Base-by-base conservation (phyloP, 352 stramenopile species). In the Thalassiosira hispida region DNA sequence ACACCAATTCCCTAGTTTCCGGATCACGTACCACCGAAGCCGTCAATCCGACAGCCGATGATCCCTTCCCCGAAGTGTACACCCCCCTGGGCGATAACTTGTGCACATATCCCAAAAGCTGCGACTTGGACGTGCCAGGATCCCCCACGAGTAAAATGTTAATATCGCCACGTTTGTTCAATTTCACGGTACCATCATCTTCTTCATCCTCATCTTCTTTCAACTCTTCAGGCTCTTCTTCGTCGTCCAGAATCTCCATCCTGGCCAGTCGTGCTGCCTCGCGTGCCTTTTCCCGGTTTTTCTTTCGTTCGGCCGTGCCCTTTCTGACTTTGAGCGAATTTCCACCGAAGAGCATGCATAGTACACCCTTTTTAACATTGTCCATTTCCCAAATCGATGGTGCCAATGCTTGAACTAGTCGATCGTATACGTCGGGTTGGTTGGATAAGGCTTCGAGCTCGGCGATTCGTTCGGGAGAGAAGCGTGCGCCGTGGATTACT, bases 261-360 rank as follows among this genome's bases (percentile, higher is more conserved):
- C 62, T 51, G 23, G 42, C 11, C 6, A 83, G 51, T 11, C 46
- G n/a, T 11, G 67, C 46, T 35, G 42, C 11, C 6, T 85, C 51
- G 8, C 46, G n/a, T 11, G 67, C 46, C 65, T 76, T 77, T 16
- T 84, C 20, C 18, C 75, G 40, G 66, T 86, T 75, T 9, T 68
- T 71, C 35, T 75, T 71, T 31, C 70, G 38, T 29, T 70, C 51
- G 3, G 63, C 67, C 0, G 68, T 81, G 5, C 71, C 65, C 35
- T 77, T 77, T 47, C 84, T 82, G 1, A 90, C 77, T 29, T 83
- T 83, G 9, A 60, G 70, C 11, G 73, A 91, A 69, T 96, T 98
- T 8, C 98, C 98, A 20, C 97, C 98, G 79, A 99, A 99, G 18
- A 99, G 92, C 96, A 98, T 98, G 79, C 97, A 99, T 44, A 99